phyloP scores from a whole-genome alignment of 306 rosid species.

The Argentina anserina region DNA sequence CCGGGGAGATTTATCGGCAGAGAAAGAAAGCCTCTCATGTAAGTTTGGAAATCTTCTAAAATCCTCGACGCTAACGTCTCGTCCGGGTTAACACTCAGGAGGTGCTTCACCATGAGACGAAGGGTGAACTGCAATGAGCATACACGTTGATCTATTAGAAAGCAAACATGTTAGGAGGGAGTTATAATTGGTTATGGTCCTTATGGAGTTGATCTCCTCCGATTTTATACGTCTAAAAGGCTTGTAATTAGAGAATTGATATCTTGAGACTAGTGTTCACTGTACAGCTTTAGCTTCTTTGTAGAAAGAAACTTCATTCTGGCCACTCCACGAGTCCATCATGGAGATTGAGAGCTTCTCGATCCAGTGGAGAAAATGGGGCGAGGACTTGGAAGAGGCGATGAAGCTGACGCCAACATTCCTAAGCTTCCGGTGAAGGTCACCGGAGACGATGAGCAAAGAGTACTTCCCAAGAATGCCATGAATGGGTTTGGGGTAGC shows the following conservation, averaged over 20 bases:
- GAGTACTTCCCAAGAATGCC: constrained; percentile 57
- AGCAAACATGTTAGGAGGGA: neutral
- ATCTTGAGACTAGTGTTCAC: neutral
- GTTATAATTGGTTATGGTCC: too few species aligned
- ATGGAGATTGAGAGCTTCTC: constrained; percentile 47
- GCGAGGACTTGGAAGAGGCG: constrained; percentile 44
- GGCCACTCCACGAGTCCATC: constrained; percentile 49
- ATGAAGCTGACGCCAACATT: constrained; percentile 37
- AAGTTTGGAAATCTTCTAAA: constrained; percentile 61
- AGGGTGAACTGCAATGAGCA: constrained; percentile 42
- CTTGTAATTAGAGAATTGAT: neutral
- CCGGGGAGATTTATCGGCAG: constrained; percentile 65
- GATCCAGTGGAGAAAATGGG: constrained; percentile 39
- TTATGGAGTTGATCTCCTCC: neutral
- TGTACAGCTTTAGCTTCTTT: constrained; percentile 65
- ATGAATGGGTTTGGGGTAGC: constrained; percentile 69
- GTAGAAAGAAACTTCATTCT: constrained; percentile 43
- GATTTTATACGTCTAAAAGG: neutral
- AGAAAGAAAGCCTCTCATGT: constrained; percentile 67
- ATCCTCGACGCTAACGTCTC: constrained; percentile 52
- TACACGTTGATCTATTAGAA: neutral
- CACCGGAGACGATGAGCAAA: constrained; percentile 46
- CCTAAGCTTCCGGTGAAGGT: constrained; percentile 67
- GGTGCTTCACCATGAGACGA: constrained; percentile 54
- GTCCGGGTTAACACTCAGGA: constrained; percentile 50